phyloP scores from a whole-genome alignment of 1,284 basidiomycete species.

The Moesziomyces aphidis region DNA sequence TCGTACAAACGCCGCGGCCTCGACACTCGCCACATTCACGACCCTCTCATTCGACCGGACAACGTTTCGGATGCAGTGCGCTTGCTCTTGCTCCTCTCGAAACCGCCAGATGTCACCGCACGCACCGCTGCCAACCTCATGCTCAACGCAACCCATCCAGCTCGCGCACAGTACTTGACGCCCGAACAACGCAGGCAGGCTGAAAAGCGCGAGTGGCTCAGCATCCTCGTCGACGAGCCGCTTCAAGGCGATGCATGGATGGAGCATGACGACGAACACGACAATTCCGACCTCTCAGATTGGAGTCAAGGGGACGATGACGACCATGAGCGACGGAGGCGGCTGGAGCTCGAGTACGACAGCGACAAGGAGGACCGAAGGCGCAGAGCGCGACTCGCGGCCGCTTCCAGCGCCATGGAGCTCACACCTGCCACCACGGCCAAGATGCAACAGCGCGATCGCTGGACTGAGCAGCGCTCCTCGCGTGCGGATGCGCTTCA shows the following conservation, averaged over 20 bases:
- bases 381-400: constrained; percentile 15
- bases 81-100: constrained; percentile 32
- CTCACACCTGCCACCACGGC: constrained; percentile 13
- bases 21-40: constrained; percentile 12
- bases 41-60: constrained; percentile 35
- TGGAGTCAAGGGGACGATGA: constrained; percentile 36
- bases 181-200: constrained; percentile 34
- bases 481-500: constrained; percentile 3
- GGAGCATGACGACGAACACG: constrained; percentile 8
- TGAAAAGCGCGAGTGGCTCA: constrained; percentile 37
- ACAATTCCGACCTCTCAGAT: constrained; percentile 35
- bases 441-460: constrained; percentile 15
- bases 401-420: constrained; percentile 4
- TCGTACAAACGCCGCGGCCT: constrained; percentile 13
- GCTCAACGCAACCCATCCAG: constrained; percentile 27
- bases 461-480: constrained; percentile 9
- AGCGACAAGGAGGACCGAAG: constrained; percentile 28
- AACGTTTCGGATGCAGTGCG: constrained; percentile 35
- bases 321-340: constrained; percentile 19
- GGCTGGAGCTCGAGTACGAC: constrained; percentile 24
- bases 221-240: constrained; percentile 37
- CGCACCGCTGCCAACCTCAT: constrained; percentile 39
- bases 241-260: constrained; percentile 32
- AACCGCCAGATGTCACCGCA: constrained; percentile 36
- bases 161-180: constrained; percentile 30